A percentile compares a stretch with the other conserved stretches of the same genome.
These are phyloP conservation scores for Ottelia alismoides DNA, from an alignment of 106 monocot species.

Conservation along the genomic window DNA sequence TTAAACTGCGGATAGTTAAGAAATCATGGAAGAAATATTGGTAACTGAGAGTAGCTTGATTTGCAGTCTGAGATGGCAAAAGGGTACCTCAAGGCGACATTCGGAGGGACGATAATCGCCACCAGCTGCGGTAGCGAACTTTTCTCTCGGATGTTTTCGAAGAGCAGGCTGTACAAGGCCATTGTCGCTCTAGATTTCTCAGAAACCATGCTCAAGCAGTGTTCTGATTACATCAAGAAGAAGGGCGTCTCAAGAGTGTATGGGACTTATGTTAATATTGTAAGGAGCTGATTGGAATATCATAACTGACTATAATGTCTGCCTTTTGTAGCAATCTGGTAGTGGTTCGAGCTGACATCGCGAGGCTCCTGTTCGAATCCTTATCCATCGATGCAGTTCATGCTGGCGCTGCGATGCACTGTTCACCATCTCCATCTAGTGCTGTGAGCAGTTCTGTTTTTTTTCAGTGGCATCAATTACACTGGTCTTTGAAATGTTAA, in stretches of 20 bases:
- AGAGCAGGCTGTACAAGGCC: slow-evolving; percentile 58
- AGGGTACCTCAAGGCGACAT: slow-evolving; percentile 47
- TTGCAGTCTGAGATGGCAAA: slow-evolving; percentile 95
- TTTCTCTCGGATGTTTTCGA: slow-evolving; percentile 77
- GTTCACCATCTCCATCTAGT: slow-evolving; percentile 88
- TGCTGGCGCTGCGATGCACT: slow-evolving; percentile 93
- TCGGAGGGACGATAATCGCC: slow-evolving; percentile 77
- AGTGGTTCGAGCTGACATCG: slow-evolving; percentile 84
- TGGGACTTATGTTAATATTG: too few species aligned
- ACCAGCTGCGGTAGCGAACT: slow-evolving; percentile 94
- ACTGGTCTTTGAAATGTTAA: too few species aligned
- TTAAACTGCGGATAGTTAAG: too few species aligned
- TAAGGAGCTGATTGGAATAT: too few species aligned
- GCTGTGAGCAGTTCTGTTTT: slow-evolving; percentile 32
- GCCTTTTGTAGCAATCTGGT: slow-evolving; percentile 51
- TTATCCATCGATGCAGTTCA: slow-evolving; percentile 84
- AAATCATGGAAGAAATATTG: too few species aligned
- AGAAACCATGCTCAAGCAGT: slow-evolving; percentile 85
- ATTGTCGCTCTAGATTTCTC: slow-evolving; percentile 89
- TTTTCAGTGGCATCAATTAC: too few species aligned
- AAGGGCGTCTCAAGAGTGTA: slow-evolving; percentile 40
- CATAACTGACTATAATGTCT: too few species aligned
- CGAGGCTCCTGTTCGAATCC: slow-evolving; percentile 68
- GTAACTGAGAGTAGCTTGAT: too few species aligned
- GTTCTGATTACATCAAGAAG: slow-evolving; percentile 44